Evolutionary conservation across 2,329 filamentous ascomycete genomes (phyloP), one percentile per base, ranked within the genome.

Genomic region (Lasiodiplodia sp.): DNA sequence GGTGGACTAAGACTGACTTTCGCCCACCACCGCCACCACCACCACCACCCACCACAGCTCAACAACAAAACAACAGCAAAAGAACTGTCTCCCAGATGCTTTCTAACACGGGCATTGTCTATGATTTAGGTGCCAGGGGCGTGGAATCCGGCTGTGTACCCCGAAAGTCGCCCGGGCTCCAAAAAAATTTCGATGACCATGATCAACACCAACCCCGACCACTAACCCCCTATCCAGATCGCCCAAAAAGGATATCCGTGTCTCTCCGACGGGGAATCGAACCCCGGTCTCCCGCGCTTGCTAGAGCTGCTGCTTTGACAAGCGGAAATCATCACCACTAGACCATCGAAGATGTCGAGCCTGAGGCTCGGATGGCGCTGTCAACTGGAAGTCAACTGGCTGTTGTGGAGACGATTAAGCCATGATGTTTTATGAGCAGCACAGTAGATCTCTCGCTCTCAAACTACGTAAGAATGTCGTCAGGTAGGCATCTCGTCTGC

Each of bases 301-400:
- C 16, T 5, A 44, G 6, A 47, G 21, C n/a, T n/a, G 7, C 2
- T n/a, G 25, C 4, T 55, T 55, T 56, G 53, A 62, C 40, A 49
- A 51, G 58, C 40, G 58, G 58, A 63, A 51, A 63, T 63, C 58
- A 63, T 63, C 23, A 51, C 58, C 58, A 63, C 58, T 63, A 63
- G 58, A 57, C 34, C 34, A 40, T 57, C 34, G 55, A 57, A 57
- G n/a, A 57, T 16, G 51, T 37, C 55, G 23, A 16, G 4, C 21
- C 16, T 40, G 55, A 21, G 18, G 14, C 10, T 2, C 16, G 34
- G 34, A 38, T 40, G 55, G 31, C 12, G 18, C 3, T 31, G 5
- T 21, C 4, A 28, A 57, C 10, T 57, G 55, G 18, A 10, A 37
- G 31, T 16, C 18, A 8, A 38, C 55, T 57, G 18, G 55, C 18